Evolutionary conservation across 2,329 filamentous ascomycete species (phyloP), one percentile per base, ranked within the genome.

Genomic region (Curvularia sp.): DNA sequence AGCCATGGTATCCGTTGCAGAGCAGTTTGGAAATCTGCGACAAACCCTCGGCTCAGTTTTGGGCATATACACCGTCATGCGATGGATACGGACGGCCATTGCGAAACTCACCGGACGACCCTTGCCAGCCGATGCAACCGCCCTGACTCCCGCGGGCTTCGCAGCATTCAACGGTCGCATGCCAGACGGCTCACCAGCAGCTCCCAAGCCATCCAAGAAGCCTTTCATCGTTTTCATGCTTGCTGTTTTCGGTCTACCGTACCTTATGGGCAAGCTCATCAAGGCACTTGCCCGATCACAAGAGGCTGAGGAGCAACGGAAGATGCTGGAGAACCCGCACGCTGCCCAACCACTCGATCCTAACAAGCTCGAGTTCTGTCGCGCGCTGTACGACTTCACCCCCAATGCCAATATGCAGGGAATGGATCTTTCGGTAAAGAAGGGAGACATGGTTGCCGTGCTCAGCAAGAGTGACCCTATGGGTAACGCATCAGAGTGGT

Each of bases 1-100:
- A 71, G 95, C 95, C 54, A 98, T 99, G 93, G 91, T 99, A 38
- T 95, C 94, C 8, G 96, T 99, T 38, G 95, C 95, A 49, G 96
- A 99, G 77, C 95, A 99, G 77, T 96, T 99, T 69, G 91, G 93
- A 59, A 97, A 94, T 71, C 83, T 99, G 48, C 89, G 93, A 65
- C 93, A 96, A 74, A 97, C 94, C 0, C 86, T 99, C 13, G 95
- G 96, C 62, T 97, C 93, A 3, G 89, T 97, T 10, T 82, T 99
- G 38, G 95, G 95, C 39, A 97, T 99, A 73, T 99, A 97, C 80
- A 96, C 95, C 10, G 77, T 99, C 39, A 90, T 99, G 82, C 89
- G 96, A 64, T 99, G 95, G 94, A 87, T 97, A 68, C 89, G 93
- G 54, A 97, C 93, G 1, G 83, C 96, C 23, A 86, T 98, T 64